Conservation (phyloP, 2,329 filamentous ascomycete genomes). For the Cyphellophora europaea region DNA sequence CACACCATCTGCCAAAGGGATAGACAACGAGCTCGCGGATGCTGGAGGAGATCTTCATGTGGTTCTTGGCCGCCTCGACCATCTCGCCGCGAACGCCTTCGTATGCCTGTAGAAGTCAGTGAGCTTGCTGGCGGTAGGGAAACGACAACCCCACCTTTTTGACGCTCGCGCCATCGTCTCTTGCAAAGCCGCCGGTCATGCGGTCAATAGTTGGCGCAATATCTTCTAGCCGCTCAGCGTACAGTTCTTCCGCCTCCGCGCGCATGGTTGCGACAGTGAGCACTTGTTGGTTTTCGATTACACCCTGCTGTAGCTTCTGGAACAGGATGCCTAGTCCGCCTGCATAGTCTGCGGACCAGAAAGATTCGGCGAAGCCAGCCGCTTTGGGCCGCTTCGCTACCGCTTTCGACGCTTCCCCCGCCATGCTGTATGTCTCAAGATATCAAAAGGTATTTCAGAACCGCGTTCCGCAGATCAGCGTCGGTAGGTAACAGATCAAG, state of each 20-base stretch:
- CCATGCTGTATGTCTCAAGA: conserved; percentile 1
- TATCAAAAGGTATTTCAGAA: no score
- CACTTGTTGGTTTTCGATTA: conserved; percentile 89
- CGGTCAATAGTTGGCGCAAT: conserved; percentile 77
- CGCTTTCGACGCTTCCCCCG: conserved; percentile 2
- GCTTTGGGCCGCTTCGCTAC: conserved; percentile 39
- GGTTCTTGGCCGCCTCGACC: conserved; percentile 79
- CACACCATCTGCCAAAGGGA: conserved; percentile 92
- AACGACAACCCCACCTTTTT: conserved; percentile 86
- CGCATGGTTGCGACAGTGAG: conserved; percentile 86
- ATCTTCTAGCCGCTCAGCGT: conserved; percentile 69
- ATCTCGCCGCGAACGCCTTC: conserved; percentile 89
- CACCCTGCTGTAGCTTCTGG: conserved; percentile 90
- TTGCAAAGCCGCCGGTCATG: conserved; percentile 70
- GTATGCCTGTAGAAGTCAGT: conserved; percentile 84
- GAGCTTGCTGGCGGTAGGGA: no score
- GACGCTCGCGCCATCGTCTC: conserved; percentile 91
- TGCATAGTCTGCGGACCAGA: conserved; percentile 97
- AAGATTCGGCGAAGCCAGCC: conserved; percentile 88
- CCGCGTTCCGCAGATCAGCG: no score
- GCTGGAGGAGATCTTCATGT: conserved; percentile 91
- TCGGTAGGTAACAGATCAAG: no score
- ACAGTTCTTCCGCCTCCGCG: conserved; percentile 88
- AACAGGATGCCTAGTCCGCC: conserved; percentile 92
- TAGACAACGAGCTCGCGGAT: conserved; percentile 92